Evolutionary conservation across 768 basidiomycete genomes (phyloP).

Genomic region (Tricholoma flavovirens): DNA sequence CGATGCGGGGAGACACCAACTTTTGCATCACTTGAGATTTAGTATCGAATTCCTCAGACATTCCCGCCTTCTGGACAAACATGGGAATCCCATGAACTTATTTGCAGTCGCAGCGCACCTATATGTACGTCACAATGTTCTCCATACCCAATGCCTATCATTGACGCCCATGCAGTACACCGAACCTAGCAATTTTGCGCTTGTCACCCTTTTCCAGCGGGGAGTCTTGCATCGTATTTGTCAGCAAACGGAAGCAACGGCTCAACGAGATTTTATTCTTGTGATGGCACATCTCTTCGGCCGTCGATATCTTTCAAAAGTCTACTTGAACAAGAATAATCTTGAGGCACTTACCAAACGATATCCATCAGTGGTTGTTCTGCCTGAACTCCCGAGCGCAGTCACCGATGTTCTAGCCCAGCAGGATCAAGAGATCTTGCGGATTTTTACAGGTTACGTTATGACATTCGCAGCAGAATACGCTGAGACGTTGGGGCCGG

Average conservation of each 20-base stretch:
- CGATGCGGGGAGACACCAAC: conserved; percentile 46
- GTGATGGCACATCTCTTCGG: conserved; percentile 65
- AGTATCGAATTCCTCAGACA: conserved; percentile 67
- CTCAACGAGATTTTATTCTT: conserved; percentile 45
- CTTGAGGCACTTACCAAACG: conserved; percentile 29
- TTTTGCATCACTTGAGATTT: conserved; percentile 64
- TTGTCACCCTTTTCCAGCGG: conserved; percentile 49
- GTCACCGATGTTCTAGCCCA: conserved; percentile 36
- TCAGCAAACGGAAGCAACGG: conserved; percentile 30
- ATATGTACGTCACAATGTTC: conserved; percentile 29
- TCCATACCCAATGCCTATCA: neutral
- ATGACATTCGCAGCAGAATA: conserved; percentile 40
- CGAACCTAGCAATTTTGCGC: conserved; percentile 66
- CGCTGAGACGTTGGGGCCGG: conserved; percentile 31
- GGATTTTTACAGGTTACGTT: conserved; percentile 53
- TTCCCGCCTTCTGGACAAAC: conserved; percentile 42
- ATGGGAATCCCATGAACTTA: conserved; percentile 54
- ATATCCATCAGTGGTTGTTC: conserved; percentile 52
- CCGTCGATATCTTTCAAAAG: conserved; percentile 45
- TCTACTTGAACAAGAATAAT: conserved; percentile 34
- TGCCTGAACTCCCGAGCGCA: conserved; percentile 41
- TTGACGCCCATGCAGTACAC: conserved; percentile 34
- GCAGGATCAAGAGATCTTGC: conserved; percentile 46
- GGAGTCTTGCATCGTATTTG: conserved; percentile 59
- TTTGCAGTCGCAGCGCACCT: conserved; percentile 50